Percentiles rank a stretch among this genome's conserved stretches.
Evolutionary conservation across 1,284 basidiomycete species (phyloP).

Genomic region (Vanrija sp.): DNA sequence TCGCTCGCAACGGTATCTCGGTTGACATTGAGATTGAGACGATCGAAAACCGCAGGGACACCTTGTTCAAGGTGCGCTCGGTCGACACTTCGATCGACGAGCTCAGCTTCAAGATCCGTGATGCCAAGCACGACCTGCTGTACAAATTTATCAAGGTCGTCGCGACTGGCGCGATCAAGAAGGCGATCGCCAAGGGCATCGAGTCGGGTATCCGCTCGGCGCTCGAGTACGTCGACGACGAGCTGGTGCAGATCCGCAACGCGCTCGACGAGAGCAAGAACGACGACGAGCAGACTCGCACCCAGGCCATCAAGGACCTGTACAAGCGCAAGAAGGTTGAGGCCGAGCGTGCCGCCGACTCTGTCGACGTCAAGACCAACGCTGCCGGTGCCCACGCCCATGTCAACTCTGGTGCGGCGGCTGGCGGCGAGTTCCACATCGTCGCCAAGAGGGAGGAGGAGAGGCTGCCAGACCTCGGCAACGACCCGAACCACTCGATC

Average conservation of each 20-base stretch:
- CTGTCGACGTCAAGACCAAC: slow-evolving; percentile 7
- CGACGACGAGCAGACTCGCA: slow-evolving; percentile 55
- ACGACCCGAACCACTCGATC: slow-evolving; percentile 27
- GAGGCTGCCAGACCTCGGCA: slow-evolving; percentile 34
- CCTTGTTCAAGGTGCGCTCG: slow-evolving; percentile 35
- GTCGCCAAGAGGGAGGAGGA: slow-evolving; percentile 15
- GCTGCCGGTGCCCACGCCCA: slow-evolving; percentile 8
- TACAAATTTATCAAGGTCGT: slow-evolving; percentile 60
- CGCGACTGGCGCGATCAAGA: slow-evolving; percentile 70
- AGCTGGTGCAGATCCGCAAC: slow-evolving; percentile 60
- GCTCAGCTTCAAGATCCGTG: slow-evolving; percentile 85
- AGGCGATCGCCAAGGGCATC: slow-evolving; percentile 80
- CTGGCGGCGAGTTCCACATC: slow-evolving; percentile 4
- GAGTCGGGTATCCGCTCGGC: slow-evolving; percentile 70
- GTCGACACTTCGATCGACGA: slow-evolving; percentile 60
- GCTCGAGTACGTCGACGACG: slow-evolving; percentile 69
- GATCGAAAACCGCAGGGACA: slow-evolving; percentile 38
- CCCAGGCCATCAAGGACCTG: slow-evolving; percentile 66
- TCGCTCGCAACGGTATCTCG: slow-evolving; percentile 64
- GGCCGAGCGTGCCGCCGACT: slow-evolving; percentile 38
- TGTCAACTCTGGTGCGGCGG: slow-evolving; percentile 5
- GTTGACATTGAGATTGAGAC: slow-evolving; percentile 51
- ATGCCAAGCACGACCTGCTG: slow-evolving; percentile 82
- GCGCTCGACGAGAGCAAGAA: slow-evolving; percentile 64
- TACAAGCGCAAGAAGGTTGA: slow-evolving; percentile 50